Base-by-base conservation (phyloP, 179 eudicot species). In the Spinacia oleracea region DNA sequence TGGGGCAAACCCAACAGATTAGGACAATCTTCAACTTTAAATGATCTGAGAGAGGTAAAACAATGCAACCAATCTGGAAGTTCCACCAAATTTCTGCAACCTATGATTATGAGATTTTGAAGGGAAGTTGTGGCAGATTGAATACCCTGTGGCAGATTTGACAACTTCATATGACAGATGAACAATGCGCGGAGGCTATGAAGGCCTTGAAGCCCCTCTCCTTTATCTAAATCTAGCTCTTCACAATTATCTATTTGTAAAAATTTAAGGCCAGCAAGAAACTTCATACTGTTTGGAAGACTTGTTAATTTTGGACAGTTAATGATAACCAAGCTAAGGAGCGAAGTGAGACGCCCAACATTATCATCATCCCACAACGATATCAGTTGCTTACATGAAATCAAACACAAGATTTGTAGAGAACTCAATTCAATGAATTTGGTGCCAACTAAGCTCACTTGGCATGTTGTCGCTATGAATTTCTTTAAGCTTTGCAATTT, bases 391-490 rank as follows among this genome's bases (percentile, higher is more conserved):
- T 64, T 63, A 60, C 88, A 89, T 27, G 59, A 70, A 16, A 11
- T 0, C 15, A 70, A n/a, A 0, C 11, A 1, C 32, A 43, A 43
- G 4, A 0, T 9, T 21, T 70, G 77, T 45, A 84, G 80, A 27
- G 83, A 83, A 29, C 35, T 66, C 53, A 80, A 59, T 45, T 51
- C 12, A 23, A 25, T 48, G 0, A 70, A 0, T 46, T 46, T 46
- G 51, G 18, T 75, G 0, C 20, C 50, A 1, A 76, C 74, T 15
- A 82, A 70, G 38, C 72, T 53, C 50, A 6, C 59, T 76, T 65
- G 55, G 18, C 63, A 11, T 68, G 85, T 75, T 27, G 89, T 88
- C 58, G 88, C 60, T 20, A 21, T 79, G 18, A 88, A 71, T 6
- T 53, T 58, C 78, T 32, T 81, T 70, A 89, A 80, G 60, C 78